Evolutionary conservation across 495 filamentous ascomycete genomes (phyloP).

Genomic region (Poronia punctata): DNA sequence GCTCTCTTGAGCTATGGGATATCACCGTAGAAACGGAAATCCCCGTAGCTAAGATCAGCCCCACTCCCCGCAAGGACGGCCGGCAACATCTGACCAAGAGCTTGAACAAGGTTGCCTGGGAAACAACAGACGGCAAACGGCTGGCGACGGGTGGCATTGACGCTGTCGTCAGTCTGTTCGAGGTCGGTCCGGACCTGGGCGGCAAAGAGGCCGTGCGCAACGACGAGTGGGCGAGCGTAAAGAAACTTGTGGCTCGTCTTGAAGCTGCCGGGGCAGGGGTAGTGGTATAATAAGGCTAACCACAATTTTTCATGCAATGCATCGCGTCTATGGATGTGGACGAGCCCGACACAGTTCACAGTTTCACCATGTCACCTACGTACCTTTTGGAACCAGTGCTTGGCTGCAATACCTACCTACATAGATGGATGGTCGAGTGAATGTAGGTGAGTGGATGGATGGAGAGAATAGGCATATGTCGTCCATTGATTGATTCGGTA

Average conservation of each 20-base stretch:
- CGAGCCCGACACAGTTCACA: no score
- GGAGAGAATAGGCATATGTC: no score
- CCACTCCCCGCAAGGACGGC: slow-evolving; percentile 53
- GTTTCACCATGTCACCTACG: no score
- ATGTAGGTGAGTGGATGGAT: slow-evolving; percentile 7
- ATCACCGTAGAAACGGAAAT: slow-evolving; percentile 88
- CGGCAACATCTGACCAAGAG: slow-evolving; percentile 62
- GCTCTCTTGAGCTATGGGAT: slow-evolving; percentile 94
- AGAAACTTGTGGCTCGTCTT: slow-evolving; percentile 69
- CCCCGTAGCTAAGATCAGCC: slow-evolving; percentile 68
- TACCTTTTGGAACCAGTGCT: no score
- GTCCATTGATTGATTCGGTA: no score
- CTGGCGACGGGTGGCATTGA: slow-evolving; percentile 86
- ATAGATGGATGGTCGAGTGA: no score
- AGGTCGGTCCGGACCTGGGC: slow-evolving; percentile 79
- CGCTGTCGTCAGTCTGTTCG: slow-evolving; percentile 83
- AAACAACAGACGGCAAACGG: slow-evolving; percentile 75
- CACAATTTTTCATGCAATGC: neutral
- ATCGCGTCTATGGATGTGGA: neutral
- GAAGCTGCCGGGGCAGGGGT: slow-evolving; percentile 42
- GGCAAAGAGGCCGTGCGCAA: slow-evolving; percentile 69
- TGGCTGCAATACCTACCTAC: no score
- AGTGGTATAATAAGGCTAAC: slow-evolving; percentile 18
- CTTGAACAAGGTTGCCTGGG: slow-evolving; percentile 91
- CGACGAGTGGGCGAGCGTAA: slow-evolving; percentile 89